A percentile compares a stretch with the other conserved stretches of the same genome.
Evolutionary conservation across 2,329 filamentous ascomycete genomes (phyloP).

Genomic region (Beauveria varroae): DNA sequence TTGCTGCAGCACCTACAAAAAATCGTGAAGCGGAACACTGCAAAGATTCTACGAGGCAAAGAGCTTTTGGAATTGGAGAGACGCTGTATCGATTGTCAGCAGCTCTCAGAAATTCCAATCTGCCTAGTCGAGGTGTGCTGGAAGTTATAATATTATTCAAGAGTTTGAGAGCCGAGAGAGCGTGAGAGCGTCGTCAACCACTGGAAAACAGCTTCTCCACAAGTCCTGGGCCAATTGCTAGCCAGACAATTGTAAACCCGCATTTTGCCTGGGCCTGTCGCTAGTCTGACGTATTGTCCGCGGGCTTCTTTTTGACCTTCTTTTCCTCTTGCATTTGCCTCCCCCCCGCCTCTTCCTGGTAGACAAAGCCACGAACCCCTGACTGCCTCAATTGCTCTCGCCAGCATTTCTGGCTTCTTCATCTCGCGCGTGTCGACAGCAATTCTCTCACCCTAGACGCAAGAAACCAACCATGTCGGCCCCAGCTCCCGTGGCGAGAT

Average conservation of each 20-base stretch:
- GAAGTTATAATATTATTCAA: too few species aligned
- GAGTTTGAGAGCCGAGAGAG: too few species aligned
- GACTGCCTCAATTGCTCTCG: constrained; percentile 1
- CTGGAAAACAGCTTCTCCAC: not conserved
- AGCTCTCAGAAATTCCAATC: too few species aligned
- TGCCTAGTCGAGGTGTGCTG: too few species aligned
- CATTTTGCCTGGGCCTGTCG: not conserved
- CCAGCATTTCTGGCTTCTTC: not conserved
- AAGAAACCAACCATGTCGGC: constrained; percentile 24
- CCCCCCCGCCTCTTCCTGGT: not conserved
- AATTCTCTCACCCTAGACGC: not conserved
- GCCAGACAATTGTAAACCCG: constrained; percentile 13
- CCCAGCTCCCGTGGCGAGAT: constrained; percentile 30
- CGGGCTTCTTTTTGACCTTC: not conserved
- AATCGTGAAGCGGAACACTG: too few species aligned
- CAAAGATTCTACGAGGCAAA: too few species aligned
- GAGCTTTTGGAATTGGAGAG: too few species aligned
- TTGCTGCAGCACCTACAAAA: not conserved
- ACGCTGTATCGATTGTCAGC: too few species aligned
- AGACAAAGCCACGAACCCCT: not conserved
- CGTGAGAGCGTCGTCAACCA: not conserved
- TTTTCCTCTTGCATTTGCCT: constrained; percentile 19
- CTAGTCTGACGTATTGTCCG: constrained; percentile 7
- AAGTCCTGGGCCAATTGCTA: constrained; percentile 9
- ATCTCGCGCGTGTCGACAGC: not conserved